These are phyloP conservation scores for Cichorium intybus DNA, from an alignment of 140 eudicot genomes.

Conservation along the genomic window DNA sequence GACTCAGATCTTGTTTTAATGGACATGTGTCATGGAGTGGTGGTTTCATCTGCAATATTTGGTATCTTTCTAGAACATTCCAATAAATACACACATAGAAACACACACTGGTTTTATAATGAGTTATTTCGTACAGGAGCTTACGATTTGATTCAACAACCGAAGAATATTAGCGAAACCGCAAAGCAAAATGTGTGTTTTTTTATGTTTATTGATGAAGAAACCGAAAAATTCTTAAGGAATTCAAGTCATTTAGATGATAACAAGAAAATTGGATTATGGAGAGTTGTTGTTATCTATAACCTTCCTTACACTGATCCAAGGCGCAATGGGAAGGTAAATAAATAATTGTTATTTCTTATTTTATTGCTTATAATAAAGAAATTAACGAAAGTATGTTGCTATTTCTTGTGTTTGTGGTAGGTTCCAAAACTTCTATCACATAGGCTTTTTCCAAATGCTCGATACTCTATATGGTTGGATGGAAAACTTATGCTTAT, in stretches of 20 bases:
- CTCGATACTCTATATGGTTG: conserved; percentile 81
- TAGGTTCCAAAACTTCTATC: conserved; percentile 84
- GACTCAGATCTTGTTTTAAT: conserved; percentile 77
- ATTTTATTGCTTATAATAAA: no score
- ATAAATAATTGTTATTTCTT: neutral
- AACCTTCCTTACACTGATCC: conserved; percentile 82
- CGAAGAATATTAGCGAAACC: conserved; percentile 63
- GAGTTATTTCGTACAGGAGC: conserved; percentile 49
- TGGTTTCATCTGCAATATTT: conserved; percentile 94
- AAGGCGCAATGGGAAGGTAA: conserved; percentile 87
- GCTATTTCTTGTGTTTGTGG: neutral
- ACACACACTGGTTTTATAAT: neutral
- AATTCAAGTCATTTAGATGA: conserved; percentile 49
- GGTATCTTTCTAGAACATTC: conserved; percentile 40
- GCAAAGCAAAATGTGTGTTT: conserved; percentile 67
- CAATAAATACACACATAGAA: neutral
- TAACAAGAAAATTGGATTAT: conserved; percentile 64
- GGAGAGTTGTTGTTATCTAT: conserved; percentile 69
- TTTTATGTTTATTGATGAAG: conserved; percentile 79
- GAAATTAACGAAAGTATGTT: no score
- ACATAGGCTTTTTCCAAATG: conserved; percentile 87
- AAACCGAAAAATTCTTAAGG: conserved; percentile 64
- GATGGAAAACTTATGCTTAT: conserved; percentile 92
- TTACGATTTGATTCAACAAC: conserved; percentile 73
- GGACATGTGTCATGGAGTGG: conserved; percentile 79